phyloP scores from a whole-genome alignment of 352 stramenopile species.

The Globisporangium okanoganense region DNA sequence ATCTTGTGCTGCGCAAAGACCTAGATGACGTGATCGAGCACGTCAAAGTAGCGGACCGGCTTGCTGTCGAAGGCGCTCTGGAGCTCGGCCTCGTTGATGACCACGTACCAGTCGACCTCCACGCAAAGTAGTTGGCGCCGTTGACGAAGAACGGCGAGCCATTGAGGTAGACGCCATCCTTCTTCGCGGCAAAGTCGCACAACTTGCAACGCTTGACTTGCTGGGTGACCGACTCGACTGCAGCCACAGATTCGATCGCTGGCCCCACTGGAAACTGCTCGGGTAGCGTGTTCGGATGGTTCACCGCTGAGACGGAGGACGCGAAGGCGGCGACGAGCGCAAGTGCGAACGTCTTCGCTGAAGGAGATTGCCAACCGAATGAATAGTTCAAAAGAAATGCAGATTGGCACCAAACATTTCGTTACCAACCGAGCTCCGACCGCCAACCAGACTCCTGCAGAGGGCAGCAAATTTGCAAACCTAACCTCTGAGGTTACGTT shows the following conservation, averaged over 20 bases:
- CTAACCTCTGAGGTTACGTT: too few species aligned
- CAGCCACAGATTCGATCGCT: neutral
- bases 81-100: slow-evolving; percentile 35
- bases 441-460: too few species aligned
- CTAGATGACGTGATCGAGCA: slow-evolving; percentile 42
- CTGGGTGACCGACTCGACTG: neutral
- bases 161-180: slow-evolving; percentile 32
- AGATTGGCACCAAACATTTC: too few species aligned
- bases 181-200: neutral
- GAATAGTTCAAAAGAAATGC: too few species aligned
- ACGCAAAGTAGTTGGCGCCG: slow-evolving; percentile 49
- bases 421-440: too few species aligned
- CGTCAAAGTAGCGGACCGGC: slow-evolving; percentile 43
- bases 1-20: slow-evolving; percentile 26
- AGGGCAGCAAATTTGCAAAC: too few species aligned
- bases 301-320: neutral
- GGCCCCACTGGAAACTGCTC: neutral
- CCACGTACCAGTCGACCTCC: slow-evolving; percentile 28
- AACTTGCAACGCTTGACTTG: neutral
- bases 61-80: slow-evolving; percentile 15
- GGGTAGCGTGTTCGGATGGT: neutral
- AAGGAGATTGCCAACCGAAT: too few species aligned
- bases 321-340: neutral
- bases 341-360: neutral
- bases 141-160: slow-evolving; percentile 41